Percentiles rank a stretch among this genome's conserved stretches.
phyloP scores from a whole-genome alignment of 305 asterid species.

The Ilex paraguariensis region DNA sequence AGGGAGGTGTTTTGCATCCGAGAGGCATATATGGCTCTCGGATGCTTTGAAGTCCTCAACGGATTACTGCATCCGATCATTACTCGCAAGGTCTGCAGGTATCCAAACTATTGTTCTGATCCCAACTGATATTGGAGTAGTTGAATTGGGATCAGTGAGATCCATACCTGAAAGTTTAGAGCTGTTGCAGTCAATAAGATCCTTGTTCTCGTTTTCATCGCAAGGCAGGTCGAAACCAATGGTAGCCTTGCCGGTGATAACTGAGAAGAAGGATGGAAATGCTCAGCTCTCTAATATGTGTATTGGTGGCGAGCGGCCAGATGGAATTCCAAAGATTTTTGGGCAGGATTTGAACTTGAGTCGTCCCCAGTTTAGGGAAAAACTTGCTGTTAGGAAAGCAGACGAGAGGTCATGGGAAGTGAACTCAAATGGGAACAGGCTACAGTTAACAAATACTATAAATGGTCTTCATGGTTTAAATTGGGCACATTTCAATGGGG shows the following conservation, averaged over 20 bases:
- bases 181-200: constrained; percentile 45
- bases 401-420: constrained; percentile 35
- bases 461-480: constrained; percentile 40
- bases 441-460: constrained; percentile 27
- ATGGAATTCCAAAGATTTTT: constrained; percentile 43
- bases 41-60: constrained; percentile 36
- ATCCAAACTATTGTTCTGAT: constrained; percentile 73
- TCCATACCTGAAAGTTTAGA: constrained; percentile 55
- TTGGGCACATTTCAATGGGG: constrained; percentile 37
- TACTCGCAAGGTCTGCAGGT: constrained; percentile 72
- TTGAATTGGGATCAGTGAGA: constrained; percentile 86
- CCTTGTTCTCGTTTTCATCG: constrained; percentile 48
- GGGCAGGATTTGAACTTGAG: constrained; percentile 57
- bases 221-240: constrained; percentile 35
- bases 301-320: constrained; percentile 29
- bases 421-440: constrained; percentile 30
- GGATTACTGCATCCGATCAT: constrained; percentile 76
- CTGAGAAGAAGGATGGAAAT: constrained; percentile 28
- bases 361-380: constrained; percentile 36
- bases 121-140: constrained; percentile 86
- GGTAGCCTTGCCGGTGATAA: constrained; percentile 16
- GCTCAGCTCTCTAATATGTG: constrained; percentile 23
- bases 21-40: constrained; percentile 58
- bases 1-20: constrained; percentile 56
- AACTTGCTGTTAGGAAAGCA: constrained; percentile 34